phyloP scores from a whole-genome alignment of 306 rosid genomes.

The Fragaria ananassa region DNA sequence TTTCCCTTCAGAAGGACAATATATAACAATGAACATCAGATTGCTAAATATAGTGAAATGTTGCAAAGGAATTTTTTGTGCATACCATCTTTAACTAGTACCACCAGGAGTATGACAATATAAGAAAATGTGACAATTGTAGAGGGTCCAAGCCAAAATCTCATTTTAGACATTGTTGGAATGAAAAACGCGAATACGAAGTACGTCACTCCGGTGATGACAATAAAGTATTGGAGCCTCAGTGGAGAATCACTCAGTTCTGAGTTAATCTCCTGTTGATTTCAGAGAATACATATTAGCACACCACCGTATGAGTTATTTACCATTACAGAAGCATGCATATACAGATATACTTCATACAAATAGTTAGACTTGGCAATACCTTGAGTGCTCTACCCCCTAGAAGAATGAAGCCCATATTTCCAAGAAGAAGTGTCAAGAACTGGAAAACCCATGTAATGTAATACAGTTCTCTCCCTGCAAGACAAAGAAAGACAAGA shows the following conservation, averaged over 20 bases:
- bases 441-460: slow-evolving; percentile 53
- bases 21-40: not conserved
- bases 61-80: not conserved
- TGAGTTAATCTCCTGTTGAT: slow-evolving; percentile 44
- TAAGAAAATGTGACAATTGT: slow-evolving; percentile 39
- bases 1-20: slow-evolving; percentile 35
- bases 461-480: slow-evolving; percentile 46
- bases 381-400: slow-evolving; percentile 67
- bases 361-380: not conserved
- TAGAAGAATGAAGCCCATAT: slow-evolving; percentile 56
- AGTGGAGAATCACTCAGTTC: slow-evolving; percentile 43
- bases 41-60: not conserved
- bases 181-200: slow-evolving; percentile 37
- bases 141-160: slow-evolving; percentile 43
- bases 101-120: slow-evolving; percentile 26
- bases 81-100: slow-evolving; percentile 44
- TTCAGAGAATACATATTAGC: not conserved
- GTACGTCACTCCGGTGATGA: slow-evolving; percentile 45
- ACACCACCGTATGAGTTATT: not conserved
- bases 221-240: slow-evolving; percentile 53
- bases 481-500: not conserved
- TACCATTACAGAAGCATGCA: not conserved
- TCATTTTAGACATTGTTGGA: slow-evolving; percentile 58
- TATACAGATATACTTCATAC: not conserved
- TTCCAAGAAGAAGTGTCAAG: slow-evolving; percentile 46